phyloP scores from a whole-genome alignment of 805 yeast species.

The Nakazawaea ambrosiae region DNA sequence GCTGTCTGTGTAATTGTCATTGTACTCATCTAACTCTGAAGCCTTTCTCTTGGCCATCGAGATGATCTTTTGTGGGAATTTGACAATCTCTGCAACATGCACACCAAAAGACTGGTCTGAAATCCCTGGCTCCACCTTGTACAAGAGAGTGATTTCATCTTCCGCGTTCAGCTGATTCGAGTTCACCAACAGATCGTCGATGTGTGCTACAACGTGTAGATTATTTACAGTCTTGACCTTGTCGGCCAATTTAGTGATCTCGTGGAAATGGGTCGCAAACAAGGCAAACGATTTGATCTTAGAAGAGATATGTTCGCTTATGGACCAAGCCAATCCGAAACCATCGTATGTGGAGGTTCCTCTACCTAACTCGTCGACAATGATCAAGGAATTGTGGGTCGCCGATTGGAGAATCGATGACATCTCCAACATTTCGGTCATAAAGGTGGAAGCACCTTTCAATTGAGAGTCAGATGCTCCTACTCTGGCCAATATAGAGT shows the following conservation, averaged over 20 bases:
- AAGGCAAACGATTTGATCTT: constrained; percentile 71
- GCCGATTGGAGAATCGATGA: constrained; percentile 80
- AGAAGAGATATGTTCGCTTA: constrained; percentile 74
- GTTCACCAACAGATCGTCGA: constrained; percentile 33
- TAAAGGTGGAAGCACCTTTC: constrained; percentile 93
- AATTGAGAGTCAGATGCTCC: constrained; percentile 98
- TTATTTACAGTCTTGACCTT: constrained; percentile 61
- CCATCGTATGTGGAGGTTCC: constrained; percentile 96
- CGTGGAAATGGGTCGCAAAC: constrained; percentile 98
- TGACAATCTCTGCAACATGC: constrained; percentile 93
- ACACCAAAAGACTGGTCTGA: constrained; percentile 96
- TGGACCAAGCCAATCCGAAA: constrained; percentile 96
- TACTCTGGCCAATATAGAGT: constrained; percentile 91
- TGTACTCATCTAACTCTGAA: constrained; percentile 57
- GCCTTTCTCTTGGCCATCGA: constrained; percentile 96
- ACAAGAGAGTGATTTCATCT: constrained; percentile 77
- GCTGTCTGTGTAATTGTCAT: constrained; percentile 30
- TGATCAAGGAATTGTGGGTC: constrained; percentile 68
- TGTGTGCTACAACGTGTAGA: constrained; percentile 89
- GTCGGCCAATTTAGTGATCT: constrained; percentile 73
- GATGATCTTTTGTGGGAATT: constrained; percentile 84
- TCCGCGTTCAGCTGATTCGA: constrained; percentile 22
- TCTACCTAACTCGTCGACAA: constrained; percentile 93
- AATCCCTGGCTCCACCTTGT: constrained; percentile 94
- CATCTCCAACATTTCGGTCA: constrained; percentile 95